These are phyloP conservation scores for Tulasnella sp. DNA, from an alignment of 768 basidiomycete genomes.

Conservation along the genomic window DNA sequence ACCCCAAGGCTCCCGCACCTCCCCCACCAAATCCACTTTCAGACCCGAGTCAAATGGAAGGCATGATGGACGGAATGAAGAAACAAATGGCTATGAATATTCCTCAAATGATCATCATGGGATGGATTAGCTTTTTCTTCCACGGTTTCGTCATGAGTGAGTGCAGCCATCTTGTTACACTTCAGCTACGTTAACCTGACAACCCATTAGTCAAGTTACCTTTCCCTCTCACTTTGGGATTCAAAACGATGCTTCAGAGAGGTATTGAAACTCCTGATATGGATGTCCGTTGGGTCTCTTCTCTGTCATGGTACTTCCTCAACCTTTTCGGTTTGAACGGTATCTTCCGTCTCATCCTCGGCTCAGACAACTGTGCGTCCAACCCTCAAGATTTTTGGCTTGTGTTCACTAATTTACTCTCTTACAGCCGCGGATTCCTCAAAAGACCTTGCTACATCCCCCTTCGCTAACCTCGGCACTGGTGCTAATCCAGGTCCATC, in stretches of 20 bases:
- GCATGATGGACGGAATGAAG: slow-evolving; percentile 98
- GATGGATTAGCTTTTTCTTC: slow-evolving; percentile 99
- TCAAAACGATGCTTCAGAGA: slow-evolving; percentile 95
- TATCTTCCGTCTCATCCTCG: slow-evolving; percentile 85
- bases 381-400: slow-evolving; percentile 3
- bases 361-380: slow-evolving; percentile 69
- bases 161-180: slow-evolving; percentile 26
- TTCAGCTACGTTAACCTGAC: background rate
- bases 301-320: slow-evolving; percentile 97
- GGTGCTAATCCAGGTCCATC: slow-evolving; percentile 25
- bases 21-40: slow-evolving; percentile 72
- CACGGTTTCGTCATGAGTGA: slow-evolving; percentile 94
- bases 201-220: slow-evolving; percentile 72
- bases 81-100: slow-evolving; percentile 99
- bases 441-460: slow-evolving; percentile 50
- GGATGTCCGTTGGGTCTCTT: slow-evolving; percentile 99
- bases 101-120: slow-evolving; percentile 97
- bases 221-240: slow-evolving; percentile 90
- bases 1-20: slow-evolving; percentile 39
- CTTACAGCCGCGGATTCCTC: slow-evolving; percentile 62
- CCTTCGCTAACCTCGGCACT: slow-evolving; percentile 37
- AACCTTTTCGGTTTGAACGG: slow-evolving; percentile 98
- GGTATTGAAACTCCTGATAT: slow-evolving; percentile 91
- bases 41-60: slow-evolving; percentile 89
- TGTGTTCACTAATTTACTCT: slow-evolving; percentile 6